phyloP scores from a whole-genome alignment of 2,329 filamentous ascomycete genomes.

The Aspergillus vadensis region DNA sequence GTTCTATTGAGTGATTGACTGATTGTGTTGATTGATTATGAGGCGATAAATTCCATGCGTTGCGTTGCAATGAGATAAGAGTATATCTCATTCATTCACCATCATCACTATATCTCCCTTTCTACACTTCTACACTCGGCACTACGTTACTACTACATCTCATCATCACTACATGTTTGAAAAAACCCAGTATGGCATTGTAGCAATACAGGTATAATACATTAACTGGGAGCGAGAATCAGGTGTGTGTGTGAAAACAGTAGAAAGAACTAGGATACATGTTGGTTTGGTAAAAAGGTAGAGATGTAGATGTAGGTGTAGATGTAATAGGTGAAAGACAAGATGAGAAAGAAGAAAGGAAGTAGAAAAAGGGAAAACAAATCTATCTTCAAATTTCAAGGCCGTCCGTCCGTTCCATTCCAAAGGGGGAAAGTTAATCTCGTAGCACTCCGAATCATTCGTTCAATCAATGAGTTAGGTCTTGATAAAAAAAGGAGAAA shows the following conservation, averaged over 20 bases:
- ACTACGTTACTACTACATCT: no score
- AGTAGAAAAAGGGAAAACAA: background rate
- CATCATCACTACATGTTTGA: background rate
- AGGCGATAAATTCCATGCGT: no score
- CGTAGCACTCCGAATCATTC: constrained; percentile 12
- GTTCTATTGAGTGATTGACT: no score
- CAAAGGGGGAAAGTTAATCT: background rate
- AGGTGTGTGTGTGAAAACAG: background rate
- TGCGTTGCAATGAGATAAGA: no score
- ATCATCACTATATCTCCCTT: no score
- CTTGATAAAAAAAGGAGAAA: background rate
- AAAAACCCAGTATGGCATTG: background rate
- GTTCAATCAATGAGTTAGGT: constrained; percentile 13
- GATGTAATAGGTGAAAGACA: no score
- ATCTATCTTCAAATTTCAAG: constrained; percentile 1
- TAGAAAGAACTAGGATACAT: background rate
- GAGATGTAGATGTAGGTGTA: no score
- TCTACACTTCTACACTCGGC: no score
- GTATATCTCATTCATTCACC: no score
- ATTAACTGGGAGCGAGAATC: background rate
- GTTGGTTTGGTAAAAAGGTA: no score
- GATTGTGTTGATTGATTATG: no score
- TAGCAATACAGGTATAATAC: constrained; percentile 4
- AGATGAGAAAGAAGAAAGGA: no score
- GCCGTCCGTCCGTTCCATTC: background rate